Percentiles rank a stretch among this genome's conserved stretches.
Evolutionary conservation across 1,284 basidiomycete genomes (phyloP).

Genomic region (Austroboletus olivaceoglutinosus): DNA sequence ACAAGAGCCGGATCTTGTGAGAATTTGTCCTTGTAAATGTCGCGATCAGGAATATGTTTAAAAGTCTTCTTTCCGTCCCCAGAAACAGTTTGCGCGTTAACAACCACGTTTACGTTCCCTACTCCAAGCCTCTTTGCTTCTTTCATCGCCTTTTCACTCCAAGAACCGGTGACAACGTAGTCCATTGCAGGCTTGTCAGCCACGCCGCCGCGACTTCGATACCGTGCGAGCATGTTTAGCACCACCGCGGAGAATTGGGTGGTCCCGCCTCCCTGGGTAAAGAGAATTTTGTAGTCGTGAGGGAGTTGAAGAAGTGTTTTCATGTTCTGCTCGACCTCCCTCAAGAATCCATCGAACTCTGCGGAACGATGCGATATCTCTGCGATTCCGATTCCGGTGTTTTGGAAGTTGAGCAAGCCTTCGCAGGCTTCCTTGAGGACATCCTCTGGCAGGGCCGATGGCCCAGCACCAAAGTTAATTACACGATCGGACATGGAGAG

Average conservation of each 20-base stretch:
- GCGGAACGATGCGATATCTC: slow-evolving; percentile 93
- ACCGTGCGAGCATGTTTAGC: slow-evolving; percentile 82
- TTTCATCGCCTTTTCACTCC: slow-evolving; percentile 83
- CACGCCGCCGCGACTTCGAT: slow-evolving; percentile 65
- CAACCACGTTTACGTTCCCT: slow-evolving; percentile 64
- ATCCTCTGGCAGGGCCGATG: slow-evolving; percentile 80
- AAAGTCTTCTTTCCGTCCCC: slow-evolving; percentile 65
- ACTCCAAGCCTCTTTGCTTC: slow-evolving; percentile 73
- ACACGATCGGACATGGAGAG: slow-evolving; percentile 41
- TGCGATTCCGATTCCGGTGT: slow-evolving; percentile 89
- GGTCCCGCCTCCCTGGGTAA: slow-evolving; percentile 90
- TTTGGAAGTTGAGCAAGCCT: slow-evolving; percentile 82
- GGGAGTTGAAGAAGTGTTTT: slow-evolving; percentile 80
- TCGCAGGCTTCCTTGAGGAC: slow-evolving; percentile 80
- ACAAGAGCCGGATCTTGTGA: slow-evolving; percentile 81
- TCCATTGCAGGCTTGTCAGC: slow-evolving; percentile 65
- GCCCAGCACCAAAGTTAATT: slow-evolving; percentile 91
- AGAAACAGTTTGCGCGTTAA: slow-evolving; percentile 61
- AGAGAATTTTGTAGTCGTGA: slow-evolving; percentile 80
- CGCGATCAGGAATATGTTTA: slow-evolving; percentile 76
- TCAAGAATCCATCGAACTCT: slow-evolving; percentile 76
- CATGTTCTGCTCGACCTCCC: slow-evolving; percentile 65
- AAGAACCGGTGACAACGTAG: slow-evolving; percentile 89
- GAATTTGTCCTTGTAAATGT: slow-evolving; percentile 77
- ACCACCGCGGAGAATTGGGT: slow-evolving; percentile 88